phyloP scores from a whole-genome alignment of 192 early-diverging fungal genomes.

The Linnemannia hyalina region DNA sequence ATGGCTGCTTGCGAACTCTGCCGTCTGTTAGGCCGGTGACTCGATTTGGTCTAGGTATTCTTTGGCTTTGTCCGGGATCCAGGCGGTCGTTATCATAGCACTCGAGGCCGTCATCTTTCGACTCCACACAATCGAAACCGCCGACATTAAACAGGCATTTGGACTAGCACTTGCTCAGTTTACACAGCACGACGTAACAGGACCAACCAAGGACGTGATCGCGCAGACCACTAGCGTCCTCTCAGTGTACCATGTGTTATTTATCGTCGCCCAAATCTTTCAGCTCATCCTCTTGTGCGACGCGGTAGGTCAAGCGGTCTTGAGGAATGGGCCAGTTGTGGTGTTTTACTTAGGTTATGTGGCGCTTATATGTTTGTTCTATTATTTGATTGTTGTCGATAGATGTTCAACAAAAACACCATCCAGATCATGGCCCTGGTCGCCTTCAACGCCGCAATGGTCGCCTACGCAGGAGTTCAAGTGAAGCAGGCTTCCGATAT shows the following conservation, averaged over 20 bases:
- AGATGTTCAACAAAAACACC: conserved; percentile 92
- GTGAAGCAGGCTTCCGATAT: conserved; percentile 49
- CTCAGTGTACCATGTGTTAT: conserved; percentile 89
- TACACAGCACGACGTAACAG: neutral
- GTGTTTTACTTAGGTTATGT: neutral
- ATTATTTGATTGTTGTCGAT: neutral
- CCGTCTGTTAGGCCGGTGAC: conserved; percentile 46
- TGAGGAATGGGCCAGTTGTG: neutral
- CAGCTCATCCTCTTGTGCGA: conserved; percentile 86
- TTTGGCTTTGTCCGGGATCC: conserved; percentile 54
- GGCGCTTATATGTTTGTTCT: neutral
- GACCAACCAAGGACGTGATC: neutral
- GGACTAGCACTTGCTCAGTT: neutral
- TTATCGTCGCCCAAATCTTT: conserved; percentile 90
- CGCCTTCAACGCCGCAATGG: conserved; percentile 73
- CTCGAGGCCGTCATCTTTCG: conserved; percentile 67
- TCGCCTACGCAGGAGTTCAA: conserved; percentile 80
- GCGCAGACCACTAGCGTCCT: conserved; percentile 61
- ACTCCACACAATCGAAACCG: conserved; percentile 46
- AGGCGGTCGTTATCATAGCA: conserved; percentile 66
- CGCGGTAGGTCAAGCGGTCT: conserved; percentile 66
- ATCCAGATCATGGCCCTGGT: conserved; percentile 90
- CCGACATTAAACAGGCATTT: conserved; percentile 24
- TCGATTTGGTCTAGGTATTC: conserved; percentile 55
- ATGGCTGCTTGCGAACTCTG: neutral